Evolutionary conservation across 208 protist genomes (phyloP).

Genomic region (Lotmaria passim): DNA sequence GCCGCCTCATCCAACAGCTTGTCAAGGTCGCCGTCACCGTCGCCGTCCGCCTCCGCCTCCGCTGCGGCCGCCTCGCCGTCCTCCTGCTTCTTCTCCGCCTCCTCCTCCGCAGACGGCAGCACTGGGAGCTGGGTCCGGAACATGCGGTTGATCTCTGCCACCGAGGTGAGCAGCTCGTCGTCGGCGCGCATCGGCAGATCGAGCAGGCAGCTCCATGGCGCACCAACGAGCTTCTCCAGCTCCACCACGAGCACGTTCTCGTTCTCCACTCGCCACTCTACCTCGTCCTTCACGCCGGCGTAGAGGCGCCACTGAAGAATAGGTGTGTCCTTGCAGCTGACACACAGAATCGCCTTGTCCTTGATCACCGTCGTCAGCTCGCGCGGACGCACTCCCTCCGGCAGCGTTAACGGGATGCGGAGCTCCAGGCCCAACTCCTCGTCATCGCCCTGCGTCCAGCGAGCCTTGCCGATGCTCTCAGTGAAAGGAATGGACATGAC

Average conservation of each 20-base stretch:
- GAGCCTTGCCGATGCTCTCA: constrained; percentile 63
- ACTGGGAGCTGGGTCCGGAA: constrained; percentile 68
- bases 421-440: constrained; percentile 71
- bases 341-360: constrained; percentile 71
- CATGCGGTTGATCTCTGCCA: constrained; percentile 67
- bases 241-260: constrained; percentile 67
- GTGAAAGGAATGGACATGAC: constrained; percentile 49
- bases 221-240: constrained; percentile 61
- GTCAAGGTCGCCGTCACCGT: constrained; percentile 70
- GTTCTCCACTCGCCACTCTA: constrained; percentile 84
- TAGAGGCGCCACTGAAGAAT: constrained; percentile 90
- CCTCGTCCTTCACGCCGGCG: constrained; percentile 65
- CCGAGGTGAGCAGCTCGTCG: constrained; percentile 56
- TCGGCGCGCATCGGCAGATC: constrained; percentile 71
- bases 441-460: constrained; percentile 77
- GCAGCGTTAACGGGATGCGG: constrained; percentile 71
- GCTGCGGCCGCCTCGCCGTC: constrained; percentile 29
- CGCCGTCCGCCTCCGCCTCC: constrained; percentile 29
- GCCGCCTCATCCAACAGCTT: constrained; percentile 81
- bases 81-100: constrained; percentile 27
- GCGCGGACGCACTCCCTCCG: constrained; percentile 62
- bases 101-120: constrained; percentile 51
- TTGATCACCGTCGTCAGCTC: constrained; percentile 86
- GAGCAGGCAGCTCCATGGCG: constrained; percentile 79
- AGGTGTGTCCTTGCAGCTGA: constrained; percentile 60